Evolutionary conservation across 2,329 filamentous ascomycete genomes (phyloP).

Genomic region (Huntiella moniliformis): DNA sequence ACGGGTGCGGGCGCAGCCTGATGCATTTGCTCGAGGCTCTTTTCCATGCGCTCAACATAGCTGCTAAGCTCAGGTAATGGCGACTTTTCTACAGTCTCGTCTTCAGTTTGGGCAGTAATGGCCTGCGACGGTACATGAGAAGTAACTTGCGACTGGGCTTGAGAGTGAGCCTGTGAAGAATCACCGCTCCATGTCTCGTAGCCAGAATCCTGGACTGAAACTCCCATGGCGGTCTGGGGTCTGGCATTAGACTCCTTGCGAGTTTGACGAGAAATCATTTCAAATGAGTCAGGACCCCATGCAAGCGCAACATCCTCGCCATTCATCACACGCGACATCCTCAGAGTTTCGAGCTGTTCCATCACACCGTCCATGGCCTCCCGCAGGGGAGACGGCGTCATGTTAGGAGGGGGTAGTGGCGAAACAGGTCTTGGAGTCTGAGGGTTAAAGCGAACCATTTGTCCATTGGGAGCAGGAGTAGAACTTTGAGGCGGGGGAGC

Average conservation of each 20-base stretch:
- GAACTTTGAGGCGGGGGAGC: conserved; percentile 3
- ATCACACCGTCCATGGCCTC: conserved; percentile 98
- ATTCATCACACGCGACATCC: conserved; percentile 33
- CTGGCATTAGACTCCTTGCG: conserved; percentile 21
- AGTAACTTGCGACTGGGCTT: not conserved
- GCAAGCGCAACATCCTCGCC: conserved; percentile 26
- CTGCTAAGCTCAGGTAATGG: conserved; percentile 57
- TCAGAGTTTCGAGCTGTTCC: conserved; percentile 80
- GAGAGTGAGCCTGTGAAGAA: conserved; percentile 24
- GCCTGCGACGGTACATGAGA: conserved; percentile 4
- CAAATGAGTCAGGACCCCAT: conserved; percentile 86
- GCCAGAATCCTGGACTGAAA: conserved; percentile 39
- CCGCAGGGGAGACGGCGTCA: conserved; percentile 79
- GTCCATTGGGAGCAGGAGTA: conserved; percentile 1
- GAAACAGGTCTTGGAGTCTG: conserved; percentile 41
- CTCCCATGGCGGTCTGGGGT: conserved; percentile 58
- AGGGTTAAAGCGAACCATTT: conserved; percentile 14
- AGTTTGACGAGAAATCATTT: conserved; percentile 24
- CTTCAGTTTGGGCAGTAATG: not conserved
- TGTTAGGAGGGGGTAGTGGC: conserved; percentile 47
- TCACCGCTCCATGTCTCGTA: conserved; percentile 37
- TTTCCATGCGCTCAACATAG: conserved; percentile 87
- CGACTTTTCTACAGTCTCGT: conserved; percentile 15
- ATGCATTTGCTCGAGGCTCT: conserved; percentile 54
- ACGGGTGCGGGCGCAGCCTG: conserved; percentile 21